Evolutionary conservation across 1,284 basidiomycete genomes (phyloP), one percentile per base, ranked within the genome.

Genomic region (Naganishia albida): DNA sequence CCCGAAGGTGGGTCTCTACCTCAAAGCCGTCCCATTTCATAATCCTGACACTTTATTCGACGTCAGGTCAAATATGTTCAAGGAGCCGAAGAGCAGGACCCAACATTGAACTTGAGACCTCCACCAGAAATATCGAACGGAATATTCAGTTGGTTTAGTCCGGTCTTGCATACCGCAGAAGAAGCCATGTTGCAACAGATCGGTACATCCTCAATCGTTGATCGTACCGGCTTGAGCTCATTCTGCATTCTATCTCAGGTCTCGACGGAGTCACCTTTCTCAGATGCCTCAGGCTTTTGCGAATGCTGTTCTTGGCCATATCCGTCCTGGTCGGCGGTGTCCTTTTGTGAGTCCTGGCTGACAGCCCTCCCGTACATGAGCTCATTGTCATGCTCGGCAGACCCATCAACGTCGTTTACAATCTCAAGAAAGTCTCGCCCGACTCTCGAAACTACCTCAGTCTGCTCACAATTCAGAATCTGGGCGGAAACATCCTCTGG

Each of bases 181-280:
- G 86, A 88, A 30, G 88, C 93, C 70, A 85, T 98, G 50, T 82
- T 98, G 38, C 86, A 90, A 70, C 93, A 94, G 76, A 85, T 97
- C 72, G 95, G 83, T 75, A 46, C 43, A 72, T 63, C 12, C 3
- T 8, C 26, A 7, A 30, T 23, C 26, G 15, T 44, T 15, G 10
- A 7, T 16, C 54, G 7, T 2, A 12, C 18, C 20, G 20, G 12
- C 13, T 15, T 18, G 49, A 26, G 39, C 34, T 26, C 13, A 44
- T 20, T 56, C 38, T 20, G 30, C 18, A 30, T n/a, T 30, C 34
- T 26, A 34, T 18, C 3, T 18, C 63, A 77, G 77, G 91, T 18
- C 85, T 97, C 23, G 96, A 99, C 76, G 95, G 94, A 0, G 88
- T 93, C 56, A 85, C 90, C 15, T 99, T 91, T 78, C 85, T 99